Base-by-base conservation (phyloP, 257 asterid species). In the Capsicum chinense region DNA sequence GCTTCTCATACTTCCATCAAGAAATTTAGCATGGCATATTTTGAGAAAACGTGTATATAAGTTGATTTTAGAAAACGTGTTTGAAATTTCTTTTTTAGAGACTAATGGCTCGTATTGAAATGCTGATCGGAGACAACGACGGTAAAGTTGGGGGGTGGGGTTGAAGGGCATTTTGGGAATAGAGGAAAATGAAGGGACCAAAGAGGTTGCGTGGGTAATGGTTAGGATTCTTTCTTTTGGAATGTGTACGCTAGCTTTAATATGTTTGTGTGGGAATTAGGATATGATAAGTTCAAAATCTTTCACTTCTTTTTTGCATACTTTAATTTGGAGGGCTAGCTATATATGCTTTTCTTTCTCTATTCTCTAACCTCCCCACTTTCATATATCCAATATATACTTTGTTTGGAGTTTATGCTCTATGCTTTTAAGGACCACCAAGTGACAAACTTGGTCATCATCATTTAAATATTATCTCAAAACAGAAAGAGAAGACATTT, bases 241-340 rank as follows among this genome's bases (percentile, higher is more conserved):
- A 89, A 83, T 90, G 93, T 92, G 83, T 91, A 95, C 98, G 98
- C 98, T 95, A 95, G 92, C 90, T 89, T 91, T 91, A 37, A 26
- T 1, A 0, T 26, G 33, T 26, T 26, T 39, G 70, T 37, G 79
- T 56, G 26, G 54, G 79, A 48, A 58, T 80, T 48, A n/a, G 84
- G 85, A 80, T 66, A 26, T 85, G 56, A 39, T n/a, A 19, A 74
- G 37, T 66, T 84, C 47, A 68, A 57, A 60, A 76, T 79, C 16
- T 19, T 56, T 58, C 33, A 42, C 12, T 35, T 78, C 81, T 56
- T 50, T 74, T 42, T 82, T 82, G 66, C 84, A 80, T 39, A 86
- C 84, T 88, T 89, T 79, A 47, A 35, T 82, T 82, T 76, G 8
- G 87, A 83, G 62, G 88, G 88, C 81, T 39, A 39, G 4, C 42